Percentiles rank a stretch among this genome's conserved stretches.
Conservation (phyloP, 2,329 filamentous ascomycete species). For the Phyllosticta citriasiana region DNA sequence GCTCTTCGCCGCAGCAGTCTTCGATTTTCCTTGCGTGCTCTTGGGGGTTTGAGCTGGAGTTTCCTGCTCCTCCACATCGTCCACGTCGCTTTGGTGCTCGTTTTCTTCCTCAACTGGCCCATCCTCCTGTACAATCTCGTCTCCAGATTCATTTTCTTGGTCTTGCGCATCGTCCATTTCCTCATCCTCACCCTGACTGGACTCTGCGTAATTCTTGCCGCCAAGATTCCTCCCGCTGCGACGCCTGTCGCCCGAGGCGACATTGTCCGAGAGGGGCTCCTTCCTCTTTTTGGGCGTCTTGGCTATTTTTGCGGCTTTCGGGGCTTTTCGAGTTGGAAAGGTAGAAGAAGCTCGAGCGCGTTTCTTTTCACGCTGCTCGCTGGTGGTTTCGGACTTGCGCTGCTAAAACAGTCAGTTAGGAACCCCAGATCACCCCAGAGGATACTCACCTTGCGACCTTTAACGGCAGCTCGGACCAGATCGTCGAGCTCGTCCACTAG, state of each 20-base stretch:
- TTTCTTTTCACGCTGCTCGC: constrained; percentile 26
- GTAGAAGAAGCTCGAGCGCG: constrained; percentile 19
- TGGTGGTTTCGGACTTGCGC: constrained; percentile 15
- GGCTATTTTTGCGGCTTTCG: constrained; percentile 19
- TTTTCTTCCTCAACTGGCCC: not conserved
- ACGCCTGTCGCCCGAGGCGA: constrained; percentile 31
- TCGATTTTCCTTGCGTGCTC: not conserved
- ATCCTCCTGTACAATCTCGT: constrained; percentile 12
- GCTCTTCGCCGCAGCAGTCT: not conserved
- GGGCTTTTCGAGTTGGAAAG: constrained; percentile 25
- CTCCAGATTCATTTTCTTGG: constrained; percentile 16
- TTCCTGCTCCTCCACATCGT: not conserved
- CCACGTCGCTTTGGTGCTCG: not conserved
- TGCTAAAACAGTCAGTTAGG: constrained; percentile 16
- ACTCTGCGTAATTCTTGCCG: constrained; percentile 36
- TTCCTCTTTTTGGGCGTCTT: constrained; percentile 32
- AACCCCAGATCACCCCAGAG: not conserved
- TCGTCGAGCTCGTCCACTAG: constrained; percentile 66
- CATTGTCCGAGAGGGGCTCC: constrained; percentile 17
- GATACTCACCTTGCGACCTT: constrained; percentile 41
- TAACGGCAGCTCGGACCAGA: constrained; percentile 60
- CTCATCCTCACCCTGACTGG: constrained; percentile 25
- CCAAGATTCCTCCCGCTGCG: constrained; percentile 32
- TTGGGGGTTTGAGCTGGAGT: not conserved
- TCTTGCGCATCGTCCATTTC: constrained; percentile 17